Evolutionary conservation across 2,329 filamentous ascomycete species (phyloP).

Genomic region (Ophiostoma australiae): DNA sequence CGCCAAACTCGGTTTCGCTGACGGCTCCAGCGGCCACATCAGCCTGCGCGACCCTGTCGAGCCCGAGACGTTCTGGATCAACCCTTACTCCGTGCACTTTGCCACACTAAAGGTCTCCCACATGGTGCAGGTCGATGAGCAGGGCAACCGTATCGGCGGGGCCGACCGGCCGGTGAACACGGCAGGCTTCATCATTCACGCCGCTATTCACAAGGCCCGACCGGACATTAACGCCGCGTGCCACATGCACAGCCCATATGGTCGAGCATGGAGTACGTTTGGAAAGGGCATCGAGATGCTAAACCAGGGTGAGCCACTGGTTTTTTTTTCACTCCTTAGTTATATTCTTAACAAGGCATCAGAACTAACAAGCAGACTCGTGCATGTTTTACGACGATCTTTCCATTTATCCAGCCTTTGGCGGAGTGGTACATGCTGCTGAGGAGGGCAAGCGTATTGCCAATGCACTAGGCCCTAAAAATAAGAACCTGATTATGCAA

Average conservation of each 20-base stretch:
- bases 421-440: constrained; percentile 53
- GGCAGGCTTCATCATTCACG: constrained; percentile 57
- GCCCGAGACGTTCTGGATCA: constrained; percentile 56
- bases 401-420: constrained; percentile 53
- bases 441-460: constrained; percentile 55
- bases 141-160: constrained; percentile 49
- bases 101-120: constrained; percentile 52
- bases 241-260: constrained; percentile 52
- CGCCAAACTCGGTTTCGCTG: constrained; percentile 53
- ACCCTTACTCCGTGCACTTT: constrained; percentile 55
- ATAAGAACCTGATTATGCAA: constrained; percentile 50
- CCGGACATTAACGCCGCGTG: constrained; percentile 54
- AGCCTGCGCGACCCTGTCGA: constrained; percentile 54
- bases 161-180: constrained; percentile 48
- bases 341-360: too few relatives aligned
- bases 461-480: constrained; percentile 37
- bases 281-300: constrained; percentile 54
- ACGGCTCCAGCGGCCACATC: constrained; percentile 60
- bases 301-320: constrained; percentile 46
- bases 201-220: constrained; percentile 52
- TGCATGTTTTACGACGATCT: constrained; percentile 52
- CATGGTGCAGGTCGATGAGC: constrained; percentile 53
- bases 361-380: constrained; percentile 25
- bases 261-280: constrained; percentile 55
- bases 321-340: background rate